Evolutionary conservation across 2,329 filamentous ascomycete genomes (phyloP), one percentile per base, ranked within the genome.

Genomic region (Xylariales sp.): DNA sequence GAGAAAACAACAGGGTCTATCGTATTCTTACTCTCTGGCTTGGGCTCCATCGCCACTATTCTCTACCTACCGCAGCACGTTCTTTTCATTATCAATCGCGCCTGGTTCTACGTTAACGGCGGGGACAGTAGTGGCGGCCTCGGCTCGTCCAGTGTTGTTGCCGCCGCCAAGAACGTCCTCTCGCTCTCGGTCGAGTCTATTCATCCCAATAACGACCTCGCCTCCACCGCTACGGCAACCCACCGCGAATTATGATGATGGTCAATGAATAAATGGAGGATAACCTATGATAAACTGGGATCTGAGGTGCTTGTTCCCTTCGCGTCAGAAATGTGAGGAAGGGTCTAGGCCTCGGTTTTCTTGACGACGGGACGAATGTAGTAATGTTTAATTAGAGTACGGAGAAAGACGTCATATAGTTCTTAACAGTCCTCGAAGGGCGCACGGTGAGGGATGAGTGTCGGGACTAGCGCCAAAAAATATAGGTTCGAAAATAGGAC

Each of bases 21-120:
- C 76, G 87, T 97, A 78, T 96, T 99, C 85, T 90, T 97, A 75
- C 90, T 97, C 78, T 86, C 93, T 80, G 91, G 91, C 77, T 90
- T 98, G 82, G 90, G 96, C 76, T 86, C 93, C 75, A 94, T 97
- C 78, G 96, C 94, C 73, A 90, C 90, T 61, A 91, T 93, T 71
- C 89, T 98, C 72, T 99, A 99, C 85, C 92, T 99, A 18, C 96
- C 96, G 10, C 91, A 97, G 77, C 95, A 98, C 83, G 83, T 98
- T 76, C 86, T 89, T 76, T 91, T 93, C 78, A 90, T 99, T 75
- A 88, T 91, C 77, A 89, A 90, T 78, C 92, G 95, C 78, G 90
- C 93, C 62, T 97, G 93, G 88, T 99, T 97, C 85, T 99, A 99
- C 85, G 93, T 93, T 80, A 90, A 91, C 72, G 96, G 96, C 73